Conservation (phyloP, 495 filamentous ascomycete species). For the Xylaria castorea region DNA sequence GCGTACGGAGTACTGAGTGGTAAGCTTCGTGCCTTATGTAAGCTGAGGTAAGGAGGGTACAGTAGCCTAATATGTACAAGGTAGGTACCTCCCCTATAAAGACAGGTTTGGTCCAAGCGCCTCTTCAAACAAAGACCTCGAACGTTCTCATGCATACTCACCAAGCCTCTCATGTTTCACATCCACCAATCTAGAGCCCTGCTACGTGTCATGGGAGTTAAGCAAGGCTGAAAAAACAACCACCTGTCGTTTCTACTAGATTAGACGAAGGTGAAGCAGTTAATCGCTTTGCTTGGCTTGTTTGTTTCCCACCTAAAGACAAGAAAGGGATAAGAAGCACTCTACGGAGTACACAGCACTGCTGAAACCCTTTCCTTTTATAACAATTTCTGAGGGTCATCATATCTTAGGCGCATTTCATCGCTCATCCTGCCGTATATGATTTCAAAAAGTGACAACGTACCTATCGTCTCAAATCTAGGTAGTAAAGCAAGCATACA, state of each 20-base stretch:
- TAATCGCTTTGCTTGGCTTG: background rate
- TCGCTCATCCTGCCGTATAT: background rate
- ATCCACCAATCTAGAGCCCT: background rate
- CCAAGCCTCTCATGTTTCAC: slow-evolving; percentile 3
- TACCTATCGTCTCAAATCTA: slow-evolving; percentile 2
- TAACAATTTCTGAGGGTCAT: background rate
- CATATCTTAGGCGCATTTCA: background rate
- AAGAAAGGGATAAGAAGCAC: slow-evolving; percentile 1
- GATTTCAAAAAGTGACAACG: background rate
- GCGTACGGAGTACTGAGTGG: background rate
- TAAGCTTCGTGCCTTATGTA: background rate
- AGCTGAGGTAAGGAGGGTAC: background rate
- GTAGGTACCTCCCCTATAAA: background rate
- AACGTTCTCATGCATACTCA: background rate
- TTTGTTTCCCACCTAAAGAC: background rate
- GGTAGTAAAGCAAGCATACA: background rate
- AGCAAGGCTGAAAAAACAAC: slow-evolving; percentile 1
- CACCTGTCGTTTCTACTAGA: background rate
- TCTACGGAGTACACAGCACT: background rate
- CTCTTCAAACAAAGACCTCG: background rate
- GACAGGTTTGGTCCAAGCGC: background rate
- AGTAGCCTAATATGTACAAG: background rate
- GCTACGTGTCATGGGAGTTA: background rate
- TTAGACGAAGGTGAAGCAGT: background rate
- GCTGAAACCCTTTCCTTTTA: background rate